Base-by-base conservation (phyloP, 31 red algal genomes). In the Asparagopsis taxiformis region DNA sequence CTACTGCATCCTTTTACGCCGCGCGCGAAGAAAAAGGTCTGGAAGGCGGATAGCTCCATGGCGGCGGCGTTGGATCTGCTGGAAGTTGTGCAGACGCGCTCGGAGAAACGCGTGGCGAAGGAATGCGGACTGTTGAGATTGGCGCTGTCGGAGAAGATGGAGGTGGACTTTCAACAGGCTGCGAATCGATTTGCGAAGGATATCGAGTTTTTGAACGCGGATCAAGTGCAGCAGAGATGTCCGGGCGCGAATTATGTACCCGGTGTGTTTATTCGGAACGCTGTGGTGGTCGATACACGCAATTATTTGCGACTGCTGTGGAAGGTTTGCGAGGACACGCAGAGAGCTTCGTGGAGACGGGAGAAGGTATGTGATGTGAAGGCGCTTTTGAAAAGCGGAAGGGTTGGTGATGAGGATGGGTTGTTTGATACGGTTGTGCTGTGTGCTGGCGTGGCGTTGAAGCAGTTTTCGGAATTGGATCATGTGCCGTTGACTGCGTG, bases 1-100 rank as follows among this genome's bases (percentile, higher is more conserved):
- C 63, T 94, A n/a, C 53, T 94, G 16, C 91, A 94, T 58, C 72
- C 70, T 7, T 94, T 88, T 31, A 64, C 75, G 2, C 91, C 91
- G 26, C 59, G 71, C 17, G 55, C 64, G 29, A 87, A 85, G 46
- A 80, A 36, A 43, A 81, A 75, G 63, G 69, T 61, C 8, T 90
- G 87, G 87, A 65, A 59, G 61, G 48, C 59, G 13, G 51, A 56
- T 9, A 68, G 67, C 26, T 28, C 57, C 51, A 67, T 90, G 29
- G 35, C 78, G 57, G 85, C 85, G 24, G 68, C 85, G n/a, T n/a
- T 72, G 25, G 46, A 63, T 29, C 75, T 90, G 11, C 28, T 80
- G 1, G 24, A 66, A 0, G 31, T 38, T 19, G 85, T 75, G 5
- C 59, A 80, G 70, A 20, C 2, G 7, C 48, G 38, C 13, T 44